A percentile compares a stretch with the other conserved stretches of the same genome.
Conservation (phyloP, 208 protist genomes). For the Trypanosoma scelopori region DNA sequence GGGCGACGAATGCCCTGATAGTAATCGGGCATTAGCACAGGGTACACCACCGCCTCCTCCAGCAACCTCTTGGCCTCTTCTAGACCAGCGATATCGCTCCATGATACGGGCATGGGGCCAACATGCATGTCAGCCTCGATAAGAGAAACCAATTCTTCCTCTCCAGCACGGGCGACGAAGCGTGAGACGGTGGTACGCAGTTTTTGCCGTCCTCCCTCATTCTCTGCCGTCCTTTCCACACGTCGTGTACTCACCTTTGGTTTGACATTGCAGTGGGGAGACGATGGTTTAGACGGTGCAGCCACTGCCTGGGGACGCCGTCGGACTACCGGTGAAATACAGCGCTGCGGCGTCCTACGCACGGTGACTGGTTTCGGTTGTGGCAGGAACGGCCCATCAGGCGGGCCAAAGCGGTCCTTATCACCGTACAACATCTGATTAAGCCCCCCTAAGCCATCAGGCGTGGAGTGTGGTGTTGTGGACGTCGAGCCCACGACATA, state of each 20-base stretch:
- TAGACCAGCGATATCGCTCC: slow-evolving; percentile 89
- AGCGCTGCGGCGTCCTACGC: background rate
- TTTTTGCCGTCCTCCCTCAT: slow-evolving; percentile 16
- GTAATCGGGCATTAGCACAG: slow-evolving; percentile 91
- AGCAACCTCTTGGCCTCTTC: slow-evolving; percentile 90
- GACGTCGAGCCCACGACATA: background rate
- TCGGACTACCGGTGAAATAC: background rate
- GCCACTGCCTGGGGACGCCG: background rate
- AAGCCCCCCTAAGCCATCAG: slow-evolving; percentile 9
- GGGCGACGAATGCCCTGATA: slow-evolving; percentile 90
- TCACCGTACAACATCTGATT: slow-evolving; percentile 78
- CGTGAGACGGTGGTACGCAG: slow-evolving; percentile 26
- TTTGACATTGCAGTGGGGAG: background rate
- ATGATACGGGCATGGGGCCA: slow-evolving; percentile 59
- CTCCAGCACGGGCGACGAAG: slow-evolving; percentile 63
- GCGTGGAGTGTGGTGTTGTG: background rate
- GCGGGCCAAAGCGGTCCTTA: slow-evolving; percentile 77
- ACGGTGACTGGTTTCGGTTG: background rate
- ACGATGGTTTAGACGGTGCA: background rate
- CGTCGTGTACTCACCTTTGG: slow-evolving; percentile 13
- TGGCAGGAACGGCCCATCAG: slow-evolving; percentile 29
- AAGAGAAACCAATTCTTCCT: slow-evolving; percentile 81
- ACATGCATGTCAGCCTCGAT: slow-evolving; percentile 89
- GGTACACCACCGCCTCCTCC: slow-evolving; percentile 93
- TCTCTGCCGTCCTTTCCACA: background rate